Percentiles rank a stretch among this genome's conserved stretches.
Conservation (phyloP, 1,139 yeast genomes). For the Pichia terricola region DNA sequence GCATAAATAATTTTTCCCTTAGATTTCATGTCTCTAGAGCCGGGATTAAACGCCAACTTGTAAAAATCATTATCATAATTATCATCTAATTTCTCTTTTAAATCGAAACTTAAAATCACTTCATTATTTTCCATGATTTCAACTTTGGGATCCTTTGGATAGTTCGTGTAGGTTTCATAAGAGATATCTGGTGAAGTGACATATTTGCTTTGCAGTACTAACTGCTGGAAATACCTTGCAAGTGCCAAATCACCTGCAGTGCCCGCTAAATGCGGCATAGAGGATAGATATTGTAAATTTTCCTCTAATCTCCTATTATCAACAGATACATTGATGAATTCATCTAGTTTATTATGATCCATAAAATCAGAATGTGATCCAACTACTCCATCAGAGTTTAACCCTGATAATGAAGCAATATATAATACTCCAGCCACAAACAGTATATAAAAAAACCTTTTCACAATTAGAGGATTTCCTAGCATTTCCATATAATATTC, state of each 20-base stretch:
- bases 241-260: slow-evolving; percentile 73
- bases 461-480: slow-evolving; percentile 82
- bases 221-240: slow-evolving; percentile 52
- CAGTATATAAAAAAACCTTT: slow-evolving; percentile 62
- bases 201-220: slow-evolving; percentile 50
- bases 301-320: slow-evolving; percentile 55
- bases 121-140: slow-evolving; percentile 17
- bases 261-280: slow-evolving; percentile 84
- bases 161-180: slow-evolving; percentile 50
- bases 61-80: slow-evolving; percentile 10
- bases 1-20: slow-evolving; percentile 47
- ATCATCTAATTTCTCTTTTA: slow-evolving; percentile 21
- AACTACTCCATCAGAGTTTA: slow-evolving; percentile 32
- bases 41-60: slow-evolving; percentile 53
- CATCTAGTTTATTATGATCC: slow-evolving; percentile 43
- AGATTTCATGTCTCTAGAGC: slow-evolving; percentile 50
- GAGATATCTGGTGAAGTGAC: slow-evolving; percentile 40
- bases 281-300: slow-evolving; percentile 64
- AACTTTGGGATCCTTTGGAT: slow-evolving; percentile 31
- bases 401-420: slow-evolving; percentile 45
- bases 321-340: slow-evolving; percentile 40
- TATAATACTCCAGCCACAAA: slow-evolving; percentile 51
- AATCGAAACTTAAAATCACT: slow-evolving; percentile 21
- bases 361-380: slow-evolving; percentile 48
- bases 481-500: slow-evolving; percentile 52